Evolutionary conservation across 148 eudicot species (phyloP), one percentile per base, ranked within the genome.

Genomic region (Cornus florida): DNA sequence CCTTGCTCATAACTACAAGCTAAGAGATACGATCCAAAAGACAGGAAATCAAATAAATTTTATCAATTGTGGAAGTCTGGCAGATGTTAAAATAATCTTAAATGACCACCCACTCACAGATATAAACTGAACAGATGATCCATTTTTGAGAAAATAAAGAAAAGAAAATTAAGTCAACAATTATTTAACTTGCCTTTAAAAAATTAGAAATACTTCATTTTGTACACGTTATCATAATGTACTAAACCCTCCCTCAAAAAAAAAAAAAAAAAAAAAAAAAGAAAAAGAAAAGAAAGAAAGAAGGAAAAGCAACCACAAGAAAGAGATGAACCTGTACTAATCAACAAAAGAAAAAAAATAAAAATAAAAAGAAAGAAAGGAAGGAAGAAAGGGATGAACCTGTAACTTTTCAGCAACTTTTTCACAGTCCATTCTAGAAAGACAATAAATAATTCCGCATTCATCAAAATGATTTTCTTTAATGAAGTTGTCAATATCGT

Each of bases 371-470:
- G 6, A 7, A 43, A 43, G 48, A 43, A 43, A 43, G 48, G 4
- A 43, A 64, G 67, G 23, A 69, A 41, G 33, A 69, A 82, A 53
- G 70, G 79, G 82, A 77, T 69, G 75, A 74, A 92, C 99, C 99
- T 88, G 89, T 72, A 97, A 87, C 88, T 90, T 91, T 80, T 92
- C 97, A 56, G 99, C 94, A 70, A 97, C 99, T 82, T 92, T 97
- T 84, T 97, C 98, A 77, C 99, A 97, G 80, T 97, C 99, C 94
- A 91, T 86, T 86, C 95, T 94, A 2, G 99, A 97, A 77, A 97
- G 98, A 81, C 99, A 97, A 82, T 97, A 97, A 75, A 97, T 89
- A 67, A 97, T 97, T 82, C 99, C 99, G 67, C 94, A 91, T 82
- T 97, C 97, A 87, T 94, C 99, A 80, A 77, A 88, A 83, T 97